These are phyloP conservation scores for Trametes pubescens DNA, from an alignment of 1,284 basidiomycete species.

Conservation along the genomic window DNA sequence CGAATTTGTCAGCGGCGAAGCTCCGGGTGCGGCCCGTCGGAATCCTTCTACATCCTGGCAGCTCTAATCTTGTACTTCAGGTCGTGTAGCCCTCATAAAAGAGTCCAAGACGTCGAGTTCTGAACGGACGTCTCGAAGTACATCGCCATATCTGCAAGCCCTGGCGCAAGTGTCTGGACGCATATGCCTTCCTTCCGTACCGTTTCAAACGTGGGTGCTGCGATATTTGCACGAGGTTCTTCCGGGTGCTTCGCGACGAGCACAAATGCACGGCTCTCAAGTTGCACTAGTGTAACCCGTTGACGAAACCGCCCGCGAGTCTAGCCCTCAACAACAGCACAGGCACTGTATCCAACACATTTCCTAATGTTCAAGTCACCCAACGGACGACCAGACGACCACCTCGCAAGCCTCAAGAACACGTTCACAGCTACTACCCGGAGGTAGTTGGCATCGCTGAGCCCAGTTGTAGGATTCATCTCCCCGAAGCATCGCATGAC, in stretches of 20 bases:
- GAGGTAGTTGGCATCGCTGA: not conserved
- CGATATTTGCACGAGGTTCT: constrained; percentile 26
- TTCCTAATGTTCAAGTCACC: too few species aligned
- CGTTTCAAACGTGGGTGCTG: not conserved
- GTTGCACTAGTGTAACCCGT: too few species aligned
- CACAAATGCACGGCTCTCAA: not conserved
- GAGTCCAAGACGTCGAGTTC: not conserved
- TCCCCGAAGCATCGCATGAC: not conserved
- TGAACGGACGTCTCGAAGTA: not conserved
- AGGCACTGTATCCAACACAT: too few species aligned
- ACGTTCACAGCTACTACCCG: not conserved
- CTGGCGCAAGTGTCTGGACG: not conserved
- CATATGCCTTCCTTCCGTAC: not conserved
- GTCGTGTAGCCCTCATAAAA: not conserved
- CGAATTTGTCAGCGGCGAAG: not conserved
- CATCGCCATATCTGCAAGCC: not conserved
- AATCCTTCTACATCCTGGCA: not conserved
- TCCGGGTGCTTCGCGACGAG: constrained; percentile 2
- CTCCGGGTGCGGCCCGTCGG: not conserved
- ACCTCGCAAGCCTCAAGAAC: too few species aligned
- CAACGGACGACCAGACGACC: too few species aligned
- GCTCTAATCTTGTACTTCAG: not conserved
- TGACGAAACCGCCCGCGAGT: too few species aligned
- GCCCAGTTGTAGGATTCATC: not conserved
- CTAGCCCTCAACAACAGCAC: too few species aligned